Percentiles rank a stretch among this genome's conserved stretches.
phyloP scores from a whole-genome alignment of 1,284 basidiomycete genomes.

The Moniliophthora roreri region DNA sequence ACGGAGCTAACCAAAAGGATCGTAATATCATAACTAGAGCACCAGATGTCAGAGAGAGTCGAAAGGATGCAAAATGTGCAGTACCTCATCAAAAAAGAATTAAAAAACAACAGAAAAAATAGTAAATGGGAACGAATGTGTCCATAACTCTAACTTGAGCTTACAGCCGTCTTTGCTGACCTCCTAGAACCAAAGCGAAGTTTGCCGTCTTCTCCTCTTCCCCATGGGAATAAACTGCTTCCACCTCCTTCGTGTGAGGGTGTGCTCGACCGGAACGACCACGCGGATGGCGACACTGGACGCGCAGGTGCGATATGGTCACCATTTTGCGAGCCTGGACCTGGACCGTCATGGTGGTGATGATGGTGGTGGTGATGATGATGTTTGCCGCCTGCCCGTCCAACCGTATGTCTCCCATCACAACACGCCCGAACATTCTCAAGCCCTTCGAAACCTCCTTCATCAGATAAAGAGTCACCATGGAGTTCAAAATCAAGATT shows the following conservation, averaged over 20 bases:
- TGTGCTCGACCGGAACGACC: slow-evolving; percentile 78
- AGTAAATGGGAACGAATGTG: not conserved
- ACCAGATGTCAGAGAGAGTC: too few species aligned
- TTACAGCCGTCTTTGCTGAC: slow-evolving; percentile 13
- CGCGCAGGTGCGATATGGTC: slow-evolving; percentile 50
- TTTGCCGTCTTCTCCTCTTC: slow-evolving; percentile 15
- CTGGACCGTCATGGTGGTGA: slow-evolving; percentile 35
- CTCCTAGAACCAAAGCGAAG: slow-evolving; percentile 16
- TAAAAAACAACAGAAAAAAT: not conserved
- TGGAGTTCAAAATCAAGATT: slow-evolving; percentile 84
- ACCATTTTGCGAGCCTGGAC: slow-evolving; percentile 28
- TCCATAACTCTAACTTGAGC: not conserved
- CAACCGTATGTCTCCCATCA: slow-evolving; percentile 87
- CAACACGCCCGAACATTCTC: slow-evolving; percentile 96
- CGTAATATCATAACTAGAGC: too few species aligned
- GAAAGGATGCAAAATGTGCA: too few species aligned
- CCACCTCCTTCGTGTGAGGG: slow-evolving; percentile 60
- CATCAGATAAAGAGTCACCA: slow-evolving; percentile 73
- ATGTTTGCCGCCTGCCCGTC: slow-evolving; percentile 56
- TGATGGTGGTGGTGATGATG: slow-evolving; percentile 62
- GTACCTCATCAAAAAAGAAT: too few species aligned
- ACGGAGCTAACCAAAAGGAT: too few species aligned
- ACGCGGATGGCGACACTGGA: slow-evolving; percentile 69
- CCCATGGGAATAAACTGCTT: slow-evolving; percentile 30
- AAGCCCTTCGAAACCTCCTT: slow-evolving; percentile 82